Conservation (phyloP, 345 rosid genomes). For the Ceriops zippeliana region DNA sequence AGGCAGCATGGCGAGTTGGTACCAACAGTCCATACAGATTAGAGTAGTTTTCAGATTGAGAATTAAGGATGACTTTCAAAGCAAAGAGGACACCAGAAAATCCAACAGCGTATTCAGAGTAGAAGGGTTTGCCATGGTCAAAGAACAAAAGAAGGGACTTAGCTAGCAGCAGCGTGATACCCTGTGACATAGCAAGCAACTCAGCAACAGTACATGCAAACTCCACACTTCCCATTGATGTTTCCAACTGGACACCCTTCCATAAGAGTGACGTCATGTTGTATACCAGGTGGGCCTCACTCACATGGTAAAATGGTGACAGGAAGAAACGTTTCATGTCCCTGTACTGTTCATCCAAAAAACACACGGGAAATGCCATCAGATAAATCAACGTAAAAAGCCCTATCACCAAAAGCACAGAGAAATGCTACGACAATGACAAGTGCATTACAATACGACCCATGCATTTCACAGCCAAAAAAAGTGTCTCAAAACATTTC, state of each 20-base stretch:
- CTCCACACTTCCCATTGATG: slow-evolving; percentile 79
- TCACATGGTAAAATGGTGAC: slow-evolving; percentile 79
- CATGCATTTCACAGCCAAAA: no score
- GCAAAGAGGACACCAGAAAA: slow-evolving; percentile 95
- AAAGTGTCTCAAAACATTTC: no score
- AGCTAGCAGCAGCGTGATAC: slow-evolving; percentile 67
- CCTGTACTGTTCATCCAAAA: slow-evolving; percentile 49
- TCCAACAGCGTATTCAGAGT: slow-evolving; percentile 66
- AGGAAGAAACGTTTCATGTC: slow-evolving; percentile 74
- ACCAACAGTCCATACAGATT: slow-evolving; percentile 65
- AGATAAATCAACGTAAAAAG: not conserved
- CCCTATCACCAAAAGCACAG: no score
- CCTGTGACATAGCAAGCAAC: slow-evolving; percentile 81
- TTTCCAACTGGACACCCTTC: slow-evolving; percentile 89
- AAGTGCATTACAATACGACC: no score
- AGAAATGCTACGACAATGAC: no score
- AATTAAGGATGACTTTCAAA: slow-evolving; percentile 86
- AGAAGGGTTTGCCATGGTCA: slow-evolving; percentile 56
- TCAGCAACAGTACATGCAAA: slow-evolving; percentile 73
- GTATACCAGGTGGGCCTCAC: slow-evolving; percentile 79
- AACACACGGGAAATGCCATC: not conserved
- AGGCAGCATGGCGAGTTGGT: slow-evolving; percentile 78
- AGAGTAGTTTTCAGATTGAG: slow-evolving; percentile 55
- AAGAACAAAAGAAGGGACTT: slow-evolving; percentile 60
- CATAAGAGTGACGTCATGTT: slow-evolving; percentile 92